A percentile compares a stretch with the other conserved stretches of the same genome.
phyloP scores from a whole-genome alignment of 1,139 yeast species.

The Hansenula sp. region DNA sequence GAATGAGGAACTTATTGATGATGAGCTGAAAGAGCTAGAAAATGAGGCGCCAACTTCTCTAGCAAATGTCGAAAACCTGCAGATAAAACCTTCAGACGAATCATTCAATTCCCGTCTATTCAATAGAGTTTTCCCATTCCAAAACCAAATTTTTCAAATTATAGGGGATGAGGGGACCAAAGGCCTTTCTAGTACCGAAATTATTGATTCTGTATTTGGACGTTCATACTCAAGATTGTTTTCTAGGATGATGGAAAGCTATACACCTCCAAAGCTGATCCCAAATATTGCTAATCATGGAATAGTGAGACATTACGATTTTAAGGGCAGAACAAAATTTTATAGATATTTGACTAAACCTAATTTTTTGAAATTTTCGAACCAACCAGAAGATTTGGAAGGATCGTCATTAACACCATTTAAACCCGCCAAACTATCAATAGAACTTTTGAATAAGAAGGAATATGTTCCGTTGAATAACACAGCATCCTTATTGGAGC shows the following conservation, averaged over 20 bases:
- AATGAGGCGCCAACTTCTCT: constrained; percentile 22
- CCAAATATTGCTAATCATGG: constrained; percentile 32
- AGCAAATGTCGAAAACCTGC: constrained; percentile 26
- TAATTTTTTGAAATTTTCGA: constrained; percentile 30
- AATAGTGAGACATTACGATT: constrained; percentile 64
- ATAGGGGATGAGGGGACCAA: constrained; percentile 34
- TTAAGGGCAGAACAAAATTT: constrained; percentile 69
- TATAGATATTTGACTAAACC: constrained; percentile 60
- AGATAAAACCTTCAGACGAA: constrained; percentile 23
- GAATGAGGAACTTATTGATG: constrained; percentile 19
- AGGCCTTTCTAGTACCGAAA: constrained; percentile 58
- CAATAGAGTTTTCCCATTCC: constrained; percentile 58
- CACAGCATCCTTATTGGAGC: constrained; percentile 15
- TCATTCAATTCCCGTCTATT: constrained; percentile 27
- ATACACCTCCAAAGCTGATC: constrained; percentile 34
- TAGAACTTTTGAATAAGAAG: constrained; percentile 15
- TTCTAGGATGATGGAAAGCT: constrained; percentile 45
- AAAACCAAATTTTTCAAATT: constrained; percentile 54
- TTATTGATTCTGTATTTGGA: constrained; percentile 51
- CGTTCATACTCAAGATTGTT: constrained; percentile 45
- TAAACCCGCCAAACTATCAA: constrained; percentile 12
- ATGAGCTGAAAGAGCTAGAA: constrained; percentile 19
- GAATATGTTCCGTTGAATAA: constrained; percentile 21
- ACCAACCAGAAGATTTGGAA: constrained; percentile 19
- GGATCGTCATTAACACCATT: constrained; percentile 26